A percentile compares a stretch with the other conserved stretches of the same genome.
Evolutionary conservation across 345 rosid genomes (phyloP).

Genomic region (Atalantia buxifolia): DNA sequence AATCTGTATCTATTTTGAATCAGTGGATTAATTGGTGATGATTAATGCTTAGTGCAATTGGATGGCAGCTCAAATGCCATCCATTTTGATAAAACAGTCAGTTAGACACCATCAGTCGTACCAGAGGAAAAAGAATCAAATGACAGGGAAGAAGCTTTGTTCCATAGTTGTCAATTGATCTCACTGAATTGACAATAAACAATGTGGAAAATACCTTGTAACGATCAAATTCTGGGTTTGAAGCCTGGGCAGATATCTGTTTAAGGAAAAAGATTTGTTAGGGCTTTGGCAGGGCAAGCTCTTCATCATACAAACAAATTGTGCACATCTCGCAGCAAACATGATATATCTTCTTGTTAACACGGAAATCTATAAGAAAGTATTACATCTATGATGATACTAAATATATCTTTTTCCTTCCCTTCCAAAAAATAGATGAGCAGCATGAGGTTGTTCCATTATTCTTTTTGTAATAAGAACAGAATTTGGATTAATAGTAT

Average conservation of each 20-base stretch:
- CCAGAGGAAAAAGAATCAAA: too few species aligned
- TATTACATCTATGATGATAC: background rate
- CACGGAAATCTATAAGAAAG: background rate
- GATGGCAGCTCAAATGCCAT: background rate
- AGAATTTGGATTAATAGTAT: background rate
- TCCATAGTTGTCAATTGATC: background rate
- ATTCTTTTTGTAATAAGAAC: background rate
- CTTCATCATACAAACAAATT: background rate
- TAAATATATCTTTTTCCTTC: background rate
- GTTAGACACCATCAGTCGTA: too few species aligned
- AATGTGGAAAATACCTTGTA: conserved; percentile 38
- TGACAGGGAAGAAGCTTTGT: too few species aligned
- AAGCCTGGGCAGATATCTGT: conserved; percentile 40
- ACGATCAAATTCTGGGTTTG: conserved; percentile 38
- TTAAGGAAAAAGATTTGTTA: background rate
- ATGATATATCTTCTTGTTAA: background rate
- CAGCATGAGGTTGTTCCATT: background rate
- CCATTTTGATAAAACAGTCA: background rate
- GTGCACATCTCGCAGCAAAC: background rate
- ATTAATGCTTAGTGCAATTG: background rate
- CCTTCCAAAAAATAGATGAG: background rate
- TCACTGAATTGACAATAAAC: background rate
- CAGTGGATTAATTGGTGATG: background rate
- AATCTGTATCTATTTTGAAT: conserved; percentile 8
- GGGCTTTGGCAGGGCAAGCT: background rate